Base-by-base conservation (phyloP, 2,329 filamentous ascomycete species). In the Tricladium varicosporioides region DNA sequence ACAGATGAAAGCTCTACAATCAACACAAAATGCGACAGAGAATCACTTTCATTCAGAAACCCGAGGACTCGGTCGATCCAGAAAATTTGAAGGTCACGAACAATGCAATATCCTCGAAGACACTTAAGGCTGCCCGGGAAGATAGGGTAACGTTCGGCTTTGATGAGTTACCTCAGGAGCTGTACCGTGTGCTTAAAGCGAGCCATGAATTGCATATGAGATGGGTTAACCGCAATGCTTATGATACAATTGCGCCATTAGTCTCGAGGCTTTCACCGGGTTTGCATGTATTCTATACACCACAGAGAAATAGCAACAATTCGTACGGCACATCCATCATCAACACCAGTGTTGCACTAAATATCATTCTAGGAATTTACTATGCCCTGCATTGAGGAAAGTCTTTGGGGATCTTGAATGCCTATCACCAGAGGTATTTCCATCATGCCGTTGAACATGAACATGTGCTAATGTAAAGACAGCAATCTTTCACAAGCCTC, bases 221-320 rank as follows among this genome's bases (percentile, higher is more conserved):
- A 70, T 96, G 92, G 90, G 80, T 83, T n/a, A 83, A 85, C 13
- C 75, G 83, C 2, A 66, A 69, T 5, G 67, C 78, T 1, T 87
- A 86, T 69, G 75, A 81, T 42, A 76, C 81, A 1, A 75, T 87
- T 46, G 79, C 86, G 42, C 92, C 92, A 1, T 87, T 94, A 66
- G 77, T 83, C 45, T 91, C 91, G 51, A 83, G 89, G 57, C 73
- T 92, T 13, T 85, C 91, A 1, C 86, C 92, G 0, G 93, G 93
- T 2, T 75, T 97, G 18, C 92, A 97, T 75, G 77, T 92, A 22
- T 89, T 89, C 66, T 92, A 87, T 69, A 89, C 87, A 0, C 88
- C 88, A 27, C 64, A 63, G 58, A 63, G 59, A 33, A 62, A 60
- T 32, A 62, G 53, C 22, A 58, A 57, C 46, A 58, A 54, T 22